phyloP scores from a whole-genome alignment of 2,329 filamentous ascomycete species.

The Cordyceps cateniannulata region DNA sequence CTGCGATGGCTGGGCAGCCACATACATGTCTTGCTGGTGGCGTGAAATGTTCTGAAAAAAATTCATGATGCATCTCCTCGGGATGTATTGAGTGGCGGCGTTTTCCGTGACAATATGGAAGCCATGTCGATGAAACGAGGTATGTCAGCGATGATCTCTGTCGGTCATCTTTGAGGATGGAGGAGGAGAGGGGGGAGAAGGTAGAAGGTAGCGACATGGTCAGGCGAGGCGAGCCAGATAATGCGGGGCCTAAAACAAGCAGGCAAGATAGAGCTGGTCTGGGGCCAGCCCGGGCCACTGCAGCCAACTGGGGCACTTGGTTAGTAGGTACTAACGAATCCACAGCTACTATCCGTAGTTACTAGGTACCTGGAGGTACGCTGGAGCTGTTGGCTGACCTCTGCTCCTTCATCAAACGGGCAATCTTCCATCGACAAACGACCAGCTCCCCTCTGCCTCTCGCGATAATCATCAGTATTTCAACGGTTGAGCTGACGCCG shows the following conservation, averaged over 20 bases:
- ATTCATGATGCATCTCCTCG: no score
- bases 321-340: no score
- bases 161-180: background rate
- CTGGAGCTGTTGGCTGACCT: background rate
- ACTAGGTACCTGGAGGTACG: no score
- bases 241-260: background rate
- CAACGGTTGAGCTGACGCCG: no score
- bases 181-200: background rate
- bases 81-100: background rate
- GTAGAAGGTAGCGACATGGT: background rate
- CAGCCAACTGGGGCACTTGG: background rate
- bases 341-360: no score
- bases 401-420: background rate
- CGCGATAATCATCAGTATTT: background rate
- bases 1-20: background rate
- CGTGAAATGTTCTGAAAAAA: background rate
- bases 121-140: background rate
- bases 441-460: background rate
- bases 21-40: background rate
- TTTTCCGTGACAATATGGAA: no score
- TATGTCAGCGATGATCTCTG: background rate
- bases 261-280: background rate
- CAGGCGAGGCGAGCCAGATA: slow-evolving; percentile 1
- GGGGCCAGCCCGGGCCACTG: background rate
- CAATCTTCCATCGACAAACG: background rate